These are phyloP conservation scores for Hypoxylon lienhwacheense DNA, from an alignment of 495 filamentous ascomycete species.

Conservation along the genomic window DNA sequence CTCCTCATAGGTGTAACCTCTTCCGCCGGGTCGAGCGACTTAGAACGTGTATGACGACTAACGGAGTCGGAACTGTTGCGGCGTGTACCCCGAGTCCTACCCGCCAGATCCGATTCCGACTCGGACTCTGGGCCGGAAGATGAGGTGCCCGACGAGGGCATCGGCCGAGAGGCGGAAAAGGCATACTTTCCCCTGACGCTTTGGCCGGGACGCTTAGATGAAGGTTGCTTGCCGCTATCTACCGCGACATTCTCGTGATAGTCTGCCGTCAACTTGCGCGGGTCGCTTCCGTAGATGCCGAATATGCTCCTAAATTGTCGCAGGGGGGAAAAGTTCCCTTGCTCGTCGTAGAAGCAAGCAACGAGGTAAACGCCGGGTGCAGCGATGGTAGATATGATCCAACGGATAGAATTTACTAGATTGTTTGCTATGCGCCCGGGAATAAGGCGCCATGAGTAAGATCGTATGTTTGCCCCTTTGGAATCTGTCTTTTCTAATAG, in stretches of 20 bases:
- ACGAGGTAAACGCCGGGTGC: conserved; percentile 79
- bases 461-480: conserved; percentile 42
- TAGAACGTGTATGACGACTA: conserved; percentile 54
- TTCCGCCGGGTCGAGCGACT: conserved; percentile 55
- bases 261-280: conserved; percentile 43
- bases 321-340: conserved; percentile 75
- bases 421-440: conserved; percentile 59
- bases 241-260: conserved; percentile 41
- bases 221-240: conserved; percentile 36
- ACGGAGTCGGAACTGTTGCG: conserved; percentile 34
- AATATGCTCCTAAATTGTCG: conserved; percentile 62
- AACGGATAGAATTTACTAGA: conserved; percentile 68
- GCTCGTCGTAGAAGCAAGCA: conserved; percentile 76
- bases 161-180: conserved; percentile 41
- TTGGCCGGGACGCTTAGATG: conserved; percentile 8
- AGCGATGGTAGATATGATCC: conserved; percentile 74
- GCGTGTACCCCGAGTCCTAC: conserved; percentile 34
- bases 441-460: conserved; percentile 53
- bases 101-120: conserved; percentile 58
- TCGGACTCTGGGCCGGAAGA: conserved; percentile 61
- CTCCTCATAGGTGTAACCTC: conserved; percentile 68
- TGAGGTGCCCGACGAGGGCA: conserved; percentile 61
- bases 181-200: conserved; percentile 20
- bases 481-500: conserved; percentile 51
- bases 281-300: conserved; percentile 45